Percentiles rank a stretch among this genome's conserved stretches.
Evolutionary conservation across 1,139 yeast species (phyloP).

Genomic region (Nakaseomyces delphensis): DNA sequence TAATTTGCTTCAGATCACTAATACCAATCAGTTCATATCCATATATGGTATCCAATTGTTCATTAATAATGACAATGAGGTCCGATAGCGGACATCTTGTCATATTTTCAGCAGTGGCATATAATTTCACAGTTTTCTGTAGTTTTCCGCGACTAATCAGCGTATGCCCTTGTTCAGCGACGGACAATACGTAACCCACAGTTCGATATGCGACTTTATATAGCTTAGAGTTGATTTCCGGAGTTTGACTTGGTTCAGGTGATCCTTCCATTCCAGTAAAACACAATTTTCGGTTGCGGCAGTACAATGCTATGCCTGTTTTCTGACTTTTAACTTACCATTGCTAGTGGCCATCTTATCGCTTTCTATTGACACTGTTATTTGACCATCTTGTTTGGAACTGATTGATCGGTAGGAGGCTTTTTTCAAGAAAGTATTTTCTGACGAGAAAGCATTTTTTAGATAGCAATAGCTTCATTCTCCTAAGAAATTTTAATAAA

Average conservation of each 20-base stretch:
- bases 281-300: no score
- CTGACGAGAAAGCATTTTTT: no score
- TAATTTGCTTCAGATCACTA: not conserved
- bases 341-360: no score
- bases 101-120: conserved; percentile 3
- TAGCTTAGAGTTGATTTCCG: conserved; percentile 19
- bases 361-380: no score
- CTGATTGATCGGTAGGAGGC: no score
- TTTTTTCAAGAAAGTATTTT: no score
- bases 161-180: conserved; percentile 3
- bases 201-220: conserved; percentile 13
- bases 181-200: conserved; percentile 7
- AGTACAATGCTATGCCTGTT: no score
- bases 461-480: no score
- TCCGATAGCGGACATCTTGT: conserved; percentile 4
- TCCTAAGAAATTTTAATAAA: no score
- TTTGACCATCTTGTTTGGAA: no score
- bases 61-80: not conserved
- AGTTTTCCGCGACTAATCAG: conserved; percentile 4
- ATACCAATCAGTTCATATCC: conserved; percentile 4
- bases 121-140: not conserved
- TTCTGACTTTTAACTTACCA: no score
- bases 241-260: conserved; percentile 12
- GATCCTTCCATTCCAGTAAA: not conserved
- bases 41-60: not conserved